Conservation (phyloP, 2,329 filamentous ascomycete species). For the Clarireedia paspali region DNA sequence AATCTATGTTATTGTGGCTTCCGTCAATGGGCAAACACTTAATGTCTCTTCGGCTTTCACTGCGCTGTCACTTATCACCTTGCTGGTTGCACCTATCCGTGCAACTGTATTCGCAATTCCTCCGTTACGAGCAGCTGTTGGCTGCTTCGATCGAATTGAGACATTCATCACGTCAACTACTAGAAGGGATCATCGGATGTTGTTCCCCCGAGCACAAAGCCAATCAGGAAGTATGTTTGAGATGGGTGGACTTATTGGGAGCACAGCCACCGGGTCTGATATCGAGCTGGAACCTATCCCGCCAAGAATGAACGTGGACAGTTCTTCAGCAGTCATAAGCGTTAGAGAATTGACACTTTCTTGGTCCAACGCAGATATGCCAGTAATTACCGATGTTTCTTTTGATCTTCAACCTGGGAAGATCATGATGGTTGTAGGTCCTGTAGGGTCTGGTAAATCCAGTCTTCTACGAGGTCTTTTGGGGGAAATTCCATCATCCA, state of each 20-base stretch:
- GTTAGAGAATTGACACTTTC: constrained; percentile 19
- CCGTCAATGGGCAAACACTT: constrained; percentile 24
- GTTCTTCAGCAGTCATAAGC: constrained; percentile 12
- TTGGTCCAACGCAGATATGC: constrained; percentile 12
- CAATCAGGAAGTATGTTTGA: constrained; percentile 12
- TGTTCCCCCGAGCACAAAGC: constrained; percentile 9
- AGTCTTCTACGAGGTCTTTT: constrained; percentile 26
- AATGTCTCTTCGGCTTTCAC: constrained; percentile 31
- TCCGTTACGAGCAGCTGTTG: constrained; percentile 31
- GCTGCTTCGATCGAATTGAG: constrained; percentile 36
- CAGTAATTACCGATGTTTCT: constrained; percentile 15
- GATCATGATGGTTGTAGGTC: constrained; percentile 26
- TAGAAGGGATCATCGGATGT: constrained; percentile 24
- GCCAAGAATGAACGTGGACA: constrained; percentile 35
- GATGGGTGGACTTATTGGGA: constrained; percentile 29
- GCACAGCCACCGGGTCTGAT: background rate
- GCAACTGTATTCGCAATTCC: constrained; percentile 34
- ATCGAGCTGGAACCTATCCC: constrained; percentile 12
- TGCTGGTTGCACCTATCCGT: constrained; percentile 34
- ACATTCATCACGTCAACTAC: constrained; percentile 26
- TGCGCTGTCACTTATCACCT: constrained; percentile 34
- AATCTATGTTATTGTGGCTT: constrained; percentile 29
- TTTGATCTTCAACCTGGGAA: constrained; percentile 12
- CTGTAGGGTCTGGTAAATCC: constrained; percentile 29
- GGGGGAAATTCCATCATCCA: constrained; percentile 20